These are phyloP conservation scores for Exophiala dermatitidis DNA, from an alignment of 2,329 filamentous ascomycete genomes.

Conservation along the genomic window DNA sequence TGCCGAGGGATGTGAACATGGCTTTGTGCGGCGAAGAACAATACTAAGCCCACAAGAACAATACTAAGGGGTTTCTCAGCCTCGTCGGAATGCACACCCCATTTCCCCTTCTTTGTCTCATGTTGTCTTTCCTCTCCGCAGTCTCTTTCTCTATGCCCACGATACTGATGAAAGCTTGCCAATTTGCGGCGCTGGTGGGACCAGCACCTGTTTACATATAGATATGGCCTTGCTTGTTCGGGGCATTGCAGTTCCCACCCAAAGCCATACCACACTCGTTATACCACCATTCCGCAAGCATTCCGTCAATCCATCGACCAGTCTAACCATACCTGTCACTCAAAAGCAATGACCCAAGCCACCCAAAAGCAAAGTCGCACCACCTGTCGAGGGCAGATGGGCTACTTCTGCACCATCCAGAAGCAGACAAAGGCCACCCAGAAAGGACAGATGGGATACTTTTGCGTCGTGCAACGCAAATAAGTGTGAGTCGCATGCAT, in stretches of 20 bases:
- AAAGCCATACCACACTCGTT: too few species aligned
- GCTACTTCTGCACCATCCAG: slow-evolving; percentile 8
- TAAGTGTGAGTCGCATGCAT: background rate
- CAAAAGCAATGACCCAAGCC: background rate
- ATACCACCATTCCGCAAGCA: too few species aligned
- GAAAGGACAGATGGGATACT: slow-evolving; percentile 1
- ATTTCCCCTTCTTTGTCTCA: slow-evolving; percentile 2
- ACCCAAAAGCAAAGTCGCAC: background rate
- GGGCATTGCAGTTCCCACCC: too few species aligned
- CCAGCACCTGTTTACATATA: too few species aligned
- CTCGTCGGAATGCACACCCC: background rate
- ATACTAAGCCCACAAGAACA: slow-evolving; percentile 22
- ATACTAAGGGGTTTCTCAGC: slow-evolving; percentile 22
- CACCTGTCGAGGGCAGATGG: slow-evolving; percentile 1
- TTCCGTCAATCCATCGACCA: too few species aligned
- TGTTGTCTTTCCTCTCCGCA: background rate
- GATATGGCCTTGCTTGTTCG: too few species aligned
- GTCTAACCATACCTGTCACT: too few species aligned
- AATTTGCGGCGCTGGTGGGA: background rate
- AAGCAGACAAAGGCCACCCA: slow-evolving; percentile 1
- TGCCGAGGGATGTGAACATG: background rate
- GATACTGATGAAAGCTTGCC: background rate
- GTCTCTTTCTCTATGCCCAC: background rate
- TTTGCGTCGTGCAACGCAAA: slow-evolving; percentile 7
- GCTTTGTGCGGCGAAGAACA: slow-evolving; percentile 19